Percentiles rank a stretch among this genome's conserved stretches.
phyloP scores from a whole-genome alignment of 441 rosid genomes.

The Macaranga tanarius region DNA sequence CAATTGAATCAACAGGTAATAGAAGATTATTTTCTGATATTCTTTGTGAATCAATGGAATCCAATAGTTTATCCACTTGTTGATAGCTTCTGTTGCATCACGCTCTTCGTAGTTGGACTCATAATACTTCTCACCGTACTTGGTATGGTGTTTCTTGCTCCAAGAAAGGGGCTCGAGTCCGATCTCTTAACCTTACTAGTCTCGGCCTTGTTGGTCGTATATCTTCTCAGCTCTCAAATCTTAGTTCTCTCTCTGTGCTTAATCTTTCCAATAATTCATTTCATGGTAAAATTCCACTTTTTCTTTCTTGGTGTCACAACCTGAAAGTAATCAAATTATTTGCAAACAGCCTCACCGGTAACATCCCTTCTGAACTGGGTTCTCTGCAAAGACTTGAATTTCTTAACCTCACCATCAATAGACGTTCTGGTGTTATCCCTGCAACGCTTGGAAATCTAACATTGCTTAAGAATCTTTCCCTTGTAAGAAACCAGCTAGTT shows the following conservation, averaged over 20 bases:
- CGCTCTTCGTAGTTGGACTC: not conserved
- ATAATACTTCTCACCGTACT: not conserved
- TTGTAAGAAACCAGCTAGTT: not conserved
- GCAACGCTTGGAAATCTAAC: not conserved
- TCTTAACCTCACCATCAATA: not conserved
- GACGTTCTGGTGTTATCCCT: not conserved
- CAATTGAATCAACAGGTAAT: no score
- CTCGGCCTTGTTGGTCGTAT: slow-evolving; percentile 1
- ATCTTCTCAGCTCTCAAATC: slow-evolving; percentile 1
- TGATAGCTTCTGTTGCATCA: no score
- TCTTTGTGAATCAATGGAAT: no score
- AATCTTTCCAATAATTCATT: slow-evolving; percentile 1
- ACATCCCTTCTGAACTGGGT: not conserved
- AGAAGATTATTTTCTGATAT: no score
- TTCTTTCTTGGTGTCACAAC: not conserved
- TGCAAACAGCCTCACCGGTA: not conserved
- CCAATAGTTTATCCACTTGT: no score
- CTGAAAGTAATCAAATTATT: not conserved
- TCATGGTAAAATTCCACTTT: not conserved
- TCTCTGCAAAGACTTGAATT: not conserved
- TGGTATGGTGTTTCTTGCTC: slow-evolving; percentile 4
- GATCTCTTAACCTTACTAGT: not conserved
- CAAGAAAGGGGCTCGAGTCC: slow-evolving; percentile 3
- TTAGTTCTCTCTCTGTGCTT: not conserved
- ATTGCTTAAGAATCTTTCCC: not conserved